Percentiles rank a stretch among this genome's conserved stretches.
Conservation (phyloP, 1,284 basidiomycete species). For the Ceratobasidium sp. region DNA sequence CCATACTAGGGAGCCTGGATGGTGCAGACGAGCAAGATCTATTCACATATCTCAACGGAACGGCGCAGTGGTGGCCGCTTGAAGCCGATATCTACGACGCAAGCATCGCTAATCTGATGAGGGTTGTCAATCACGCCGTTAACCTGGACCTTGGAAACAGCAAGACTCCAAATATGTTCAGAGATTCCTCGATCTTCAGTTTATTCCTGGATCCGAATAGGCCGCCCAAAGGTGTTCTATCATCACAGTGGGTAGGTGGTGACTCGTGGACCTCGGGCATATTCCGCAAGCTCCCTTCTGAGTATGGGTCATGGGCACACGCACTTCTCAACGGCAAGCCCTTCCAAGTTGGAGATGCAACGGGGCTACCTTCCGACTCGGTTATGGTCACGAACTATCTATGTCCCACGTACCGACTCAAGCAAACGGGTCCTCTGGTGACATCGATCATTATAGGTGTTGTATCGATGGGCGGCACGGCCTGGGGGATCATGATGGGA, state of each 20-base stretch:
- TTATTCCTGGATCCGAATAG: neutral
- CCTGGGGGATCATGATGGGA: no score
- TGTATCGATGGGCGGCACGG: no score
- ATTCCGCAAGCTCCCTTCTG: neutral
- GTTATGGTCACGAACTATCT: constrained; percentile 36
- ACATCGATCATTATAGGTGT: no score
- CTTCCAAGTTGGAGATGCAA: constrained; percentile 12
- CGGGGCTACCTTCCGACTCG: constrained; percentile 16
- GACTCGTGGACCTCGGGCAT: constrained; percentile 23
- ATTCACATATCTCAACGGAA: no score
- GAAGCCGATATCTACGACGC: neutral
- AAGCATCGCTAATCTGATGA: neutral
- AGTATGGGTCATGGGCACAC: constrained; percentile 25
- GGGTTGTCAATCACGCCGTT: neutral
- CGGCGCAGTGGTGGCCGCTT: no score
- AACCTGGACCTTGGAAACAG: constrained; percentile 23
- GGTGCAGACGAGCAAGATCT: neutral
- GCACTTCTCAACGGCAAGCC: constrained; percentile 12
- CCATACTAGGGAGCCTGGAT: neutral
- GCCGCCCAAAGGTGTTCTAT: no score
- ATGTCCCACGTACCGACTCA: constrained; percentile 31
- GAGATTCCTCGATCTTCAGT: neutral
- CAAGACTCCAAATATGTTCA: neutral
- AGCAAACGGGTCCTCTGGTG: no score
- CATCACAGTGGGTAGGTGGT: neutral